Base-by-base conservation (phyloP, 345 rosid species). In the Pseudoturritis turrita region DNA sequence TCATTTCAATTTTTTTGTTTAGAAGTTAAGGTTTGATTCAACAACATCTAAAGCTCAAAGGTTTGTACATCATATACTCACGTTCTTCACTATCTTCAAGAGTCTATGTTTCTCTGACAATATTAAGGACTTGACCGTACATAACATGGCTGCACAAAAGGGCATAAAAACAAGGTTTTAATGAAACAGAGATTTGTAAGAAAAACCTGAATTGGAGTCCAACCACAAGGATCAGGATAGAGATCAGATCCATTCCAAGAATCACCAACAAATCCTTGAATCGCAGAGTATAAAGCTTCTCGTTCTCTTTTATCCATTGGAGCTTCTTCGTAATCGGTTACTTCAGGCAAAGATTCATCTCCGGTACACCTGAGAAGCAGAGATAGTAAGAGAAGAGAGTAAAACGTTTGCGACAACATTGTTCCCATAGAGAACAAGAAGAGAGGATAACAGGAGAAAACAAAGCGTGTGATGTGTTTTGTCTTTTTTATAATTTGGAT, bases 161-260 rank as follows among this genome's bases (percentile, higher is more conserved):
- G 31, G 29, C 1, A 10, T 4, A 10, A 14, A 62, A 31, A 15
- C 3, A 56, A 46, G 39, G 23, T 14, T 59, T 31, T 12, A 41
- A 51, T 13, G 46, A 58, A 49, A 29, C 21, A 65, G 28, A 50
- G 37, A 1, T 10, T 67, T 58, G 72, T 22, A 68, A 56, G 33
- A 68, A 65, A 50, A 62, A 89, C 98, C 95, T 91, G 90, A 59
- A 94, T 88, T 35, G 97, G 97, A 76, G 93, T 94, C 96, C 96
- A 95, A 7, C 99, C 97, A 82, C 99, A 95, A 75, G 99, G 99
- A 65, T 95, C 97, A 33, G 96, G 99, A 79, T 87, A 91, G 28
- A 95, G 97, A 82, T 86, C 89, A 46, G 96, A 88, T 63, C 96
- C 99, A 72, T 91, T 91, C 99, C 96, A 95, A 90, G 88, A 81